A percentile compares a stretch with the other conserved stretches of the same genome.
These are phyloP conservation scores for Parietaria judaica DNA, from an alignment of 306 rosid species.

Conservation along the genomic window DNA sequence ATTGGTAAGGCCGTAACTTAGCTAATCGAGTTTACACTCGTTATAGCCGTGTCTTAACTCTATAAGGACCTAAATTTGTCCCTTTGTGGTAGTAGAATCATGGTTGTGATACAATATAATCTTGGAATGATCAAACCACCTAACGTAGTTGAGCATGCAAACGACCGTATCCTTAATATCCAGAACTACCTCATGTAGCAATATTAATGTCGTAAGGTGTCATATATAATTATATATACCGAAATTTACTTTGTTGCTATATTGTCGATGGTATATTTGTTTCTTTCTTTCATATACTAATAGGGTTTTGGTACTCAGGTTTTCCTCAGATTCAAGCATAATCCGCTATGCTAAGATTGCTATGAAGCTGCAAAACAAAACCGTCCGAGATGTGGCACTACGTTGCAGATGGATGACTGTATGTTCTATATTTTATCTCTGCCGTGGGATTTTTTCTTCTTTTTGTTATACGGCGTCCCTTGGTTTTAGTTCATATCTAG, in stretches of 20 bases:
- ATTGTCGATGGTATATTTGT: background rate
- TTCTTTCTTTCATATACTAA: conserved; percentile 1
- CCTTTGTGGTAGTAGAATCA: too few species aligned
- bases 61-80: too few species aligned
- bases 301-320: conserved; percentile 29
- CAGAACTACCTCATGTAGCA: too few species aligned
- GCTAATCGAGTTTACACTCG: too few species aligned
- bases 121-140: too few species aligned
- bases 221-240: background rate
- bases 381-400: conserved; percentile 85
- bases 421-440: conserved; percentile 25
- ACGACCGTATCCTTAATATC: too few species aligned
- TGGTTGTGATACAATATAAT: too few species aligned
- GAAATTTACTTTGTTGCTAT: background rate
- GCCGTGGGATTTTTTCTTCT: conserved; percentile 6
- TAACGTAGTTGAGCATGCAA: too few species aligned
- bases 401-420: conserved; percentile 99
- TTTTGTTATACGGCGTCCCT: background rate
- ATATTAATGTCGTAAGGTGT: too few species aligned
- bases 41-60: too few species aligned
- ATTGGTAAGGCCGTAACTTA: too few species aligned
- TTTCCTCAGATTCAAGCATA: conserved; percentile 47
- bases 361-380: conserved; percentile 67
- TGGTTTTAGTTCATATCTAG: background rate
- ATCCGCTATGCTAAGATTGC: conserved; percentile 86